Conservation (phyloP, 306 rosid species). For the Vigna reflexopilosa region DNA sequence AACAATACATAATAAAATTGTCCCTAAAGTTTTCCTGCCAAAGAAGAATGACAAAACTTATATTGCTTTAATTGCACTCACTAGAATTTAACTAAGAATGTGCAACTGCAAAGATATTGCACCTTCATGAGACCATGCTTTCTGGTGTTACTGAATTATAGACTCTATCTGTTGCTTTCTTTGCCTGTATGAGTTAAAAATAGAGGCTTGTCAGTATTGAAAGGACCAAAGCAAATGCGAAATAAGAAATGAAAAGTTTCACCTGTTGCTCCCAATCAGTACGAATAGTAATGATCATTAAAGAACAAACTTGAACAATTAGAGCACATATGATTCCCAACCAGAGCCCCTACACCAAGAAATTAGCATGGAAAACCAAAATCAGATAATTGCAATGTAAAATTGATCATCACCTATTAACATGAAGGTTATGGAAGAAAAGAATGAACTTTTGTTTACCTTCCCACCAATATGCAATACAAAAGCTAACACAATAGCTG, state of each 20-base stretch:
- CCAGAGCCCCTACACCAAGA: constrained; percentile 71
- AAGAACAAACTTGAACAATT: constrained; percentile 60
- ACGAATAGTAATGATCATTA: constrained; percentile 56
- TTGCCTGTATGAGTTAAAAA: constrained; percentile 42
- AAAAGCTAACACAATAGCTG: constrained; percentile 64
- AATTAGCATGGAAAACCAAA: not conserved
- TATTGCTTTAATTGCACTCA: constrained; percentile 18
- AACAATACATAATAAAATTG: not conserved
- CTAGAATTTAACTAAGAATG: not conserved
- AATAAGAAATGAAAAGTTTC: not conserved
- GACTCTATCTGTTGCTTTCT: constrained; percentile 66
- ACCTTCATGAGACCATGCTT: constrained; percentile 42
- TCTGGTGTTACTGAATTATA: constrained; percentile 43
- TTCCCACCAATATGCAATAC: constrained; percentile 67
- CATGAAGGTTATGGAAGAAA: not conserved
- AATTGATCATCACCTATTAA: not conserved
- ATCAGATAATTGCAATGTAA: not conserved
- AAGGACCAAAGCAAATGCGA: not conserved
- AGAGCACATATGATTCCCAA: constrained; percentile 77
- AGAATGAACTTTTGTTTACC: constrained; percentile 46
- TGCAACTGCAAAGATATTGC: not conserved
- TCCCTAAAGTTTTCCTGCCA: not conserved
- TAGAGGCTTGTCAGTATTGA: constrained; percentile 6
- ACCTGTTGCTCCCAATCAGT: constrained; percentile 81
- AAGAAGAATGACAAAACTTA: not conserved